Evolutionary conservation across 106 monocot species (phyloP).

Genomic region (Amphibolis antarctica): DNA sequence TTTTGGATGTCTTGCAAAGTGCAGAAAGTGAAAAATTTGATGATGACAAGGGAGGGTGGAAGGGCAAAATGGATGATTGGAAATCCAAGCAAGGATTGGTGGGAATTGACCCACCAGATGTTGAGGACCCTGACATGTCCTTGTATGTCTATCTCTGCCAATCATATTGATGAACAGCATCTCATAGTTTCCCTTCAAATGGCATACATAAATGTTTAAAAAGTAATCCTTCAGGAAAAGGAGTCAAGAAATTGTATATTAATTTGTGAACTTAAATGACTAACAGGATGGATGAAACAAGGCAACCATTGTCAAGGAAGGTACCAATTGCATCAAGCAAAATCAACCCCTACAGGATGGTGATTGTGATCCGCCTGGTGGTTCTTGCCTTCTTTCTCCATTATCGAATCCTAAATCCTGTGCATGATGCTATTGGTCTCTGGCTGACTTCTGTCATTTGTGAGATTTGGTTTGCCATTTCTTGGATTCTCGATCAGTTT

Average conservation of each 20-base stretch:
- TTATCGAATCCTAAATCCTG: constrained; percentile 75
- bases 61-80: constrained; percentile 83
- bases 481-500: constrained; percentile 98
- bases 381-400: constrained; percentile 78
- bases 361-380: constrained; percentile 69
- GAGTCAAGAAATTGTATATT: not conserved
- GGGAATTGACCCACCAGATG: constrained; percentile 40
- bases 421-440: constrained; percentile 63
- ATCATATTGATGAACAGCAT: not conserved
- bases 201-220: not conserved
- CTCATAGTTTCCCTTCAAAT: not conserved
- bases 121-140: constrained; percentile 64
- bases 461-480: constrained; percentile 93
- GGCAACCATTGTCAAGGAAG: constrained; percentile 85
- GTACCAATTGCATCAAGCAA: constrained; percentile 88
- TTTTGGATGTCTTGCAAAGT: not conserved
- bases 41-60: constrained; percentile 64
- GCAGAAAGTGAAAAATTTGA: constrained; percentile 61
- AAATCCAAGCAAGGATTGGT: constrained; percentile 59
- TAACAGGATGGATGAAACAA: constrained; percentile 64
- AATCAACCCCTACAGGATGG: constrained; percentile 89
- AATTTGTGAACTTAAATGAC: not conserved
- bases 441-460: constrained; percentile 90
- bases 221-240: not conserved
- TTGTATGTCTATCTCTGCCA: constrained; percentile 27